Conservation (phyloP, 129 eudicot genomes). For the Glebionis coronaria region DNA sequence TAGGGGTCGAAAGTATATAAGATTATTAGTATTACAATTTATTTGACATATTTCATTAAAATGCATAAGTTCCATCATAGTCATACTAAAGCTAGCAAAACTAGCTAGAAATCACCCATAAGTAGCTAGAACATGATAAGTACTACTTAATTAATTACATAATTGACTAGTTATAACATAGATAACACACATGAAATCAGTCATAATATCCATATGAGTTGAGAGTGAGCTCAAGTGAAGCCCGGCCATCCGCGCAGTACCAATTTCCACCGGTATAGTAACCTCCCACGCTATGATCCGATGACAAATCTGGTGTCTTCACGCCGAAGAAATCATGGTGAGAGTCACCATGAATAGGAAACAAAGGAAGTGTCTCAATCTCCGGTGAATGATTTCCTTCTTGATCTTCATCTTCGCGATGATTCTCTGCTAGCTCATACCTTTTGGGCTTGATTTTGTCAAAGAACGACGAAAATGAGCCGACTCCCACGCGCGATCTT, state of each 20-base stretch:
- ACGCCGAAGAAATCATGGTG: constrained; percentile 34
- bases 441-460: constrained; percentile 38
- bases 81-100: constrained; percentile 9
- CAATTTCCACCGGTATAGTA: constrained; percentile 44
- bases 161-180: neutral
- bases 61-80: neutral
- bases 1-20: too few species aligned
- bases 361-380: constrained; percentile 83
- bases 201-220: constrained; percentile 50
- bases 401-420: constrained; percentile 31
- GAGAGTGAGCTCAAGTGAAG: constrained; percentile 93
- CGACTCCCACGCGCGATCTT: constrained; percentile 41
- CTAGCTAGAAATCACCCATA: constrained; percentile 22
- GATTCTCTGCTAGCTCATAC: constrained; percentile 41
- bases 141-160: constrained; percentile 16
- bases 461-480: constrained; percentile 41
- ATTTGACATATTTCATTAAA: too few species aligned
- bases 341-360: constrained; percentile 71
- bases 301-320: constrained; percentile 26
- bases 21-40: too few species aligned
- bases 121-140: constrained; percentile 10
- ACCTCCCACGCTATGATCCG: constrained; percentile 26
- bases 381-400: constrained; percentile 24
- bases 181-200: neutral
- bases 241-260: constrained; percentile 37